Percentiles rank a stretch among this genome's conserved stretches.
phyloP scores from a whole-genome alignment of 306 rosid genomes.

The Cicer judaicum region DNA sequence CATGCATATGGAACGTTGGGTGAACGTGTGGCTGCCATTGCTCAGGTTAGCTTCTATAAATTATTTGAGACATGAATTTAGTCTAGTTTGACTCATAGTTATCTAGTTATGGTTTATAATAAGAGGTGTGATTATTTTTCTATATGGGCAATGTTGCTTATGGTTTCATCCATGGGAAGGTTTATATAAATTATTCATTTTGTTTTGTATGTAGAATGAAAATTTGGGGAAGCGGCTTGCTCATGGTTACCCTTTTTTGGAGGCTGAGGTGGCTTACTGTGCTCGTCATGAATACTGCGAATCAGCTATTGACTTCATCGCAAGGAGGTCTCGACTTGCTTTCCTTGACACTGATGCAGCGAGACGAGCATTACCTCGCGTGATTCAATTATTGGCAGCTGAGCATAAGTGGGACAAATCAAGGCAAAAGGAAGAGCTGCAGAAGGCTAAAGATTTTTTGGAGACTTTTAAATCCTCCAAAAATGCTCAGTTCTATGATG shows the following conservation, averaged over 20 bases:
- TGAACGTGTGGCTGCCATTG: conserved; percentile 87
- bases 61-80: neutral
- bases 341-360: conserved; percentile 95
- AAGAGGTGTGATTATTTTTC: neutral
- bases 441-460: conserved; percentile 63
- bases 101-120: no score
- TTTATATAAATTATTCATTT: conserved; percentile 26
- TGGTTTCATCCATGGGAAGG: conserved; percentile 8
- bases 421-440: conserved; percentile 70
- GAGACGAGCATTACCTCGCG: conserved; percentile 74
- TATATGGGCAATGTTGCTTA: neutral
- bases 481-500: conserved; percentile 83
- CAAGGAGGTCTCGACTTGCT: conserved; percentile 85
- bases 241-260: conserved; percentile 86
- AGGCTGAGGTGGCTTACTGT: conserved; percentile 95
- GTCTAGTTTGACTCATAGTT: neutral
- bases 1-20: conserved; percentile 85
- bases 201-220: conserved; percentile 62
- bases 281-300: conserved; percentile 90
- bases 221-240: conserved; percentile 88
- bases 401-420: conserved; percentile 87
- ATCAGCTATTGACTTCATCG: conserved; percentile 86
- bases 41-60: conserved; percentile 73
- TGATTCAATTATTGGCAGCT: conserved; percentile 72
- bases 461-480: conserved; percentile 83